A percentile compares a stretch with the other conserved stretches of the same genome.
These are phyloP conservation scores for Colletotrichum destructivum DNA, from an alignment of 2,329 filamentous ascomycete genomes.

Conservation along the genomic window DNA sequence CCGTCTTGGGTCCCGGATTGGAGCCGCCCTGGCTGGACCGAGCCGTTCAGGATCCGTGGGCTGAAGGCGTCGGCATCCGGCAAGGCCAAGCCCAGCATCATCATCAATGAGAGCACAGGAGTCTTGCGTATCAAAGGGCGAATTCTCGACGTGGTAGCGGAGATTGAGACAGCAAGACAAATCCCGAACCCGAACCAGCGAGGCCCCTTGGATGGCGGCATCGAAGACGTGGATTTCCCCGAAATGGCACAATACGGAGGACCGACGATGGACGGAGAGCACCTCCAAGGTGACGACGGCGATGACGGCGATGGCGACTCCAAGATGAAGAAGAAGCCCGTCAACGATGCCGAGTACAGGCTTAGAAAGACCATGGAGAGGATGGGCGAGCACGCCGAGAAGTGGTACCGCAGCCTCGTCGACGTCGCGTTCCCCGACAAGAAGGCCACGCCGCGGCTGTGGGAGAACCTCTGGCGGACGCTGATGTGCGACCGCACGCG, in stretches of 20 bases:
- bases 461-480: constrained; percentile 34
- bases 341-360: constrained; percentile 14
- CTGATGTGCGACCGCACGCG: constrained; percentile 31
- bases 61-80: constrained; percentile 10
- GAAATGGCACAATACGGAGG: not conserved
- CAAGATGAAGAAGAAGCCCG: not conserved
- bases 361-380: not conserved
- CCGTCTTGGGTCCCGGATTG: constrained; percentile 42
- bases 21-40: constrained; percentile 39
- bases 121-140: constrained; percentile 16
- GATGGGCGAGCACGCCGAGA: not conserved
- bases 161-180: not conserved
- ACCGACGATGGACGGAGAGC: not conserved
- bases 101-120: not conserved
- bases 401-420: constrained; percentile 4
- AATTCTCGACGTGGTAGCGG: constrained; percentile 13
- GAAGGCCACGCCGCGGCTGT: not conserved
- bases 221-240: no score
- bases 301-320: not conserved
- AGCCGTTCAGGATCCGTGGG: constrained; percentile 28
- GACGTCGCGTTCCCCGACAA: constrained; percentile 32
- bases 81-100: not conserved
- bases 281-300: not conserved
- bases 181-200: constrained; percentile 5
- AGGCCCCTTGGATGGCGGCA: not conserved